Evolutionary conservation across 2,329 filamentous ascomycete genomes (phyloP), one percentile per base, ranked within the genome.

Genomic region (Claviceps humidiphila): DNA sequence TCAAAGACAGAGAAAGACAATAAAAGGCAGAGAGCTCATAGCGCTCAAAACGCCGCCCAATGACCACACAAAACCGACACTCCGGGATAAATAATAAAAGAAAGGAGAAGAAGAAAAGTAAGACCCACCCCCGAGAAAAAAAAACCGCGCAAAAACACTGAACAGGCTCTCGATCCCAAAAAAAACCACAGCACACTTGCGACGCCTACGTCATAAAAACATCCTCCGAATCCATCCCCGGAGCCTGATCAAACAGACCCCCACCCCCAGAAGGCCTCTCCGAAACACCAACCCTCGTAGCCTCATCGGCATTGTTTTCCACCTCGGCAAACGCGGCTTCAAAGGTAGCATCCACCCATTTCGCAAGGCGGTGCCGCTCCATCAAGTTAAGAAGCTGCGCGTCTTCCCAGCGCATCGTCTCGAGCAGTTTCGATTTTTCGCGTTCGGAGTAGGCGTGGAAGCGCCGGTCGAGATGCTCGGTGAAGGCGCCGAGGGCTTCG

Each of bases 371-470:
- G 54, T 81, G 75, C 64, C 82, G 82, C 52, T 85, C 78, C 20
- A 93, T 73, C 62, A 81, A 74, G 50, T 74, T 70, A 41, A 96
- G 72, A 11, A 77, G 63, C 55, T 77, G 26, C 26, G 26, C 74
- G 61, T 91, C 85, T 67, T 95, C 89, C 53, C 75, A 74, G 53
- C 78, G 73, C 70, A 93, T 85, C 53, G 88, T 87, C 26, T 82
- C 78, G 30, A 84, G 69, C 54, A 95, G 76, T 53, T 81, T 82
- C 53, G 80, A 74, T 54, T 81, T 77, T 59, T 86, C 77, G 44
- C 80, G 76, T 43, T 82, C 77, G 54, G 84, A 78, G 60, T 82
- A 75, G 44, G 72, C 66, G 62, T 71, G 67, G 68, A 82, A 80
- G 50, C 81, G 75, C 53, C 80, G 71, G 57, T 82, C 80, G 1